These are phyloP conservation scores for Termitomyces bulborhizus DNA, from an alignment of 768 basidiomycete species.

Conservation along the genomic window DNA sequence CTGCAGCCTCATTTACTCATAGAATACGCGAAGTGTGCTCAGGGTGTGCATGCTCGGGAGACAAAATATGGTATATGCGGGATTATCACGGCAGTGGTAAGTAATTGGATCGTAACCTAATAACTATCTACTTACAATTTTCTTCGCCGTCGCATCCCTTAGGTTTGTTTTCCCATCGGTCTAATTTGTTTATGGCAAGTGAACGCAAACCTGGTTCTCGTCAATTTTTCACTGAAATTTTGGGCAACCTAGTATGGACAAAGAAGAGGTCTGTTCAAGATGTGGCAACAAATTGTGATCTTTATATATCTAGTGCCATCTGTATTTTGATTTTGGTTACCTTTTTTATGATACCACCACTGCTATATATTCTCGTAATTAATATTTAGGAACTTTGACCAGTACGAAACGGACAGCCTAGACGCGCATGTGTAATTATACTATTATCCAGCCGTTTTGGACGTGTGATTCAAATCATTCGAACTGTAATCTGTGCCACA, in stretches of 20 bases:
- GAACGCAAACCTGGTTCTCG: background rate
- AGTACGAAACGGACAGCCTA: background rate
- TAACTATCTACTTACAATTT: background rate
- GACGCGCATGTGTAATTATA: background rate
- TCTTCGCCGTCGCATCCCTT: background rate
- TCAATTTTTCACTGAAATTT: background rate
- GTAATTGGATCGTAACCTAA: background rate
- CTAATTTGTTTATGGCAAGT: constrained; percentile 14
- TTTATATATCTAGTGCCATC: background rate
- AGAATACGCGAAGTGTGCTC: constrained; percentile 14
- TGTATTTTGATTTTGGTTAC: background rate
- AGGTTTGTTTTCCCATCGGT: constrained; percentile 14
- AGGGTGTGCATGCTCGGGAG: constrained; percentile 6
- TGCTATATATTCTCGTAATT: background rate
- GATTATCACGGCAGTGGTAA: constrained; percentile 13
- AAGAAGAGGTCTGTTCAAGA: constrained; percentile 6
- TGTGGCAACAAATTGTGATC: constrained; percentile 9
- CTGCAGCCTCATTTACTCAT: background rate
- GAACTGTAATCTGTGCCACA: too few relatives aligned
- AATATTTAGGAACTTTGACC: background rate
- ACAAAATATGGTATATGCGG: constrained; percentile 14
- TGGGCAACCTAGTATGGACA: constrained; percentile 4
- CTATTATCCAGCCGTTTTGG: background rate
- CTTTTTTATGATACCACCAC: background rate
- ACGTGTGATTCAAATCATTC: background rate